phyloP scores from a whole-genome alignment of 805 yeast genomes.

The Candida lessepsii region DNA sequence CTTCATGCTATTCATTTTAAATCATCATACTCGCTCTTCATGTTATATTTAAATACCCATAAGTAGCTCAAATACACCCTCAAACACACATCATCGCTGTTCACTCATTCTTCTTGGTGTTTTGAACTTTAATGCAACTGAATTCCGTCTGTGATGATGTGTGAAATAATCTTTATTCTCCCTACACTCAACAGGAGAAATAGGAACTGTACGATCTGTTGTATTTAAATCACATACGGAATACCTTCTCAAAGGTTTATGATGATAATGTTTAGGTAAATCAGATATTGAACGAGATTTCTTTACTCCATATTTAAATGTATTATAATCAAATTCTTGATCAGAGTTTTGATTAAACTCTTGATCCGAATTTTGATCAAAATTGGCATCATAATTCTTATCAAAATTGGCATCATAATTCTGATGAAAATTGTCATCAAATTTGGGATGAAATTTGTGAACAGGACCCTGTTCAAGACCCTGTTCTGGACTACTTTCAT shows the following conservation, averaged over 20 bases:
- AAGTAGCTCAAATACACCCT: no score
- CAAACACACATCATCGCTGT: background rate
- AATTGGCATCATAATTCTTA: no score
- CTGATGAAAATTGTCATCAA: no score
- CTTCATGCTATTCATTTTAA: no score
- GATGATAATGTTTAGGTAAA: constrained; percentile 1
- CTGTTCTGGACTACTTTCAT: background rate
- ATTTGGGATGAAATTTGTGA: no score
- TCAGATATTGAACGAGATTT: constrained; percentile 9
- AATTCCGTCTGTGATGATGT: constrained; percentile 42
- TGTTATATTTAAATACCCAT: no score
- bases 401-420: no score
- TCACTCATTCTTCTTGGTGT: constrained; percentile 27
- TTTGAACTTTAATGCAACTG: constrained; percentile 47
- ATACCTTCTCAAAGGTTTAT: constrained; percentile 10
- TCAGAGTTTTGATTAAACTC: background rate
- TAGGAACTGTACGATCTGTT: constrained; percentile 4
- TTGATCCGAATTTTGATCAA: no score
- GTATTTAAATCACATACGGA: constrained; percentile 17
- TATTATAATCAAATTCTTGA: no score
- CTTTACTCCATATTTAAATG: constrained; percentile 1
- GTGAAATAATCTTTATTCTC: constrained; percentile 1
- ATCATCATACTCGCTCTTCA: no score
- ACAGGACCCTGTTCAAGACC: no score
- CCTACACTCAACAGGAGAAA: constrained; percentile 6